These are phyloP conservation scores for Vaccinium vitisidaea DNA, from an alignment of 148 eudicot genomes.

Conservation along the genomic window DNA sequence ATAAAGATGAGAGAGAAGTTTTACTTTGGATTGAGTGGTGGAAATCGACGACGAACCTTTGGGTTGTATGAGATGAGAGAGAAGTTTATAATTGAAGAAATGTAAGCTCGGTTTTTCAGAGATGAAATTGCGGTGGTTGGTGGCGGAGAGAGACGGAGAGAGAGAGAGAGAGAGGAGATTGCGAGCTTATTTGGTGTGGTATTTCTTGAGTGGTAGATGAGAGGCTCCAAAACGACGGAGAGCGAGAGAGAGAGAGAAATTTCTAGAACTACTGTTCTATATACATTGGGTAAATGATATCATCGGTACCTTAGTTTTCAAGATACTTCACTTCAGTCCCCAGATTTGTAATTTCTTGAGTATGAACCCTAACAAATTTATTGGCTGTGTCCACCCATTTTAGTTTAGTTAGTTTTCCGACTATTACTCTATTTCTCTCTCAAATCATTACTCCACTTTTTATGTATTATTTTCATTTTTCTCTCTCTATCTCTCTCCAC, in stretches of 20 bases:
- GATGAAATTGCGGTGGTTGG: neutral
- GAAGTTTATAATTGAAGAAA: neutral
- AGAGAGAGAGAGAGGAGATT: too few species aligned
- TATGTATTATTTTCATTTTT: too few species aligned
- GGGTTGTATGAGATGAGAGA: neutral
- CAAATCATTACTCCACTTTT: too few species aligned
- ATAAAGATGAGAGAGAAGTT: neutral
- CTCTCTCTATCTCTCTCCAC: too few species aligned
- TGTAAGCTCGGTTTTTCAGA: neutral
- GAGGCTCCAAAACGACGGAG: slow-evolving; percentile 14
- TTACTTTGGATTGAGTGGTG: neutral
- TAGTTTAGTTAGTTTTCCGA: too few species aligned
- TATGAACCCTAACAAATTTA: neutral
- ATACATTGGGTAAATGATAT: neutral
- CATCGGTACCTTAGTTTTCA: neutral
- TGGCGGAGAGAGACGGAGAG: neutral
- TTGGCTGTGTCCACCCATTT: too few species aligned
- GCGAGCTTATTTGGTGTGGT: neutral
- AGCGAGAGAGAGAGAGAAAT: neutral
- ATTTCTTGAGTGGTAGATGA: slow-evolving; percentile 1
- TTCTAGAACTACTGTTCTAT: neutral
- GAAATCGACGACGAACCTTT: slow-evolving; percentile 5
- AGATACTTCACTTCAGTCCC: neutral
- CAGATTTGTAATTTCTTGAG: neutral
- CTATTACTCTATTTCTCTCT: too few species aligned